Conservation (phyloP, 106 monocot species). For the Dendrobium nobile region DNA sequence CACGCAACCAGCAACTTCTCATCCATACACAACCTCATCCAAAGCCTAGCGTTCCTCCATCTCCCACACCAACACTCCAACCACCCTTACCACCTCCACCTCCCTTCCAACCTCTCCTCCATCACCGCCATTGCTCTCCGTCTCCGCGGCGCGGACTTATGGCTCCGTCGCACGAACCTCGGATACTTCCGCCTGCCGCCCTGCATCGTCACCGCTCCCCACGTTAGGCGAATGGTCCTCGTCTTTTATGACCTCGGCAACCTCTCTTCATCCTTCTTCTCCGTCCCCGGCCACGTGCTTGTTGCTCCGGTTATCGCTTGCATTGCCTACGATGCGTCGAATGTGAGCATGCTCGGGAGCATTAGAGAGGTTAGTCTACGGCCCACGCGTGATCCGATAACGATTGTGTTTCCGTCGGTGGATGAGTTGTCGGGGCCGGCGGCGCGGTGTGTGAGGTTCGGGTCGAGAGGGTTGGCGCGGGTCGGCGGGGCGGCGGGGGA, state of each 20-base stretch:
- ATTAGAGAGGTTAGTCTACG: slow-evolving; percentile 1
- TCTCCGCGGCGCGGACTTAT: slow-evolving; percentile 11
- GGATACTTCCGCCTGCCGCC: slow-evolving; percentile 14
- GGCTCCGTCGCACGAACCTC: slow-evolving; percentile 11
- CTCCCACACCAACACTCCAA: slow-evolving; percentile 4
- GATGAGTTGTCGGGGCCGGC: background rate
- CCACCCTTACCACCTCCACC: slow-evolving; percentile 12
- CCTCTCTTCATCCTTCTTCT: slow-evolving; percentile 17
- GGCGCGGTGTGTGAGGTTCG: slow-evolving; percentile 22
- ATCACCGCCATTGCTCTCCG: slow-evolving; percentile 9
- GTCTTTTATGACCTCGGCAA: slow-evolving; percentile 25
- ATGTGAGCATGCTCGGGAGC: background rate
- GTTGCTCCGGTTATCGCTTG: slow-evolving; percentile 25
- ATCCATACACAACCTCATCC: slow-evolving; percentile 14
- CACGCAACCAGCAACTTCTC: background rate
- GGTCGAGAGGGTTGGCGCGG: slow-evolving; percentile 4
- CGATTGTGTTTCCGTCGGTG: slow-evolving; percentile 13
- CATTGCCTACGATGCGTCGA: slow-evolving; percentile 26
- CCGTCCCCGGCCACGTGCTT: slow-evolving; percentile 13
- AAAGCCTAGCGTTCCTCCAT: slow-evolving; percentile 10
- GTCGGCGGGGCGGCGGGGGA: background rate
- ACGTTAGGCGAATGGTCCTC: slow-evolving; percentile 2
- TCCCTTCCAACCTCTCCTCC: slow-evolving; percentile 27
- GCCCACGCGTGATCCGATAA: slow-evolving; percentile 1
- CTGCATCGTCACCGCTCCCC: slow-evolving; percentile 12